Evolutionary conservation across 371 early-diverging fungal species (phyloP).

Genomic region (Gilbertella persicaria): DNA sequence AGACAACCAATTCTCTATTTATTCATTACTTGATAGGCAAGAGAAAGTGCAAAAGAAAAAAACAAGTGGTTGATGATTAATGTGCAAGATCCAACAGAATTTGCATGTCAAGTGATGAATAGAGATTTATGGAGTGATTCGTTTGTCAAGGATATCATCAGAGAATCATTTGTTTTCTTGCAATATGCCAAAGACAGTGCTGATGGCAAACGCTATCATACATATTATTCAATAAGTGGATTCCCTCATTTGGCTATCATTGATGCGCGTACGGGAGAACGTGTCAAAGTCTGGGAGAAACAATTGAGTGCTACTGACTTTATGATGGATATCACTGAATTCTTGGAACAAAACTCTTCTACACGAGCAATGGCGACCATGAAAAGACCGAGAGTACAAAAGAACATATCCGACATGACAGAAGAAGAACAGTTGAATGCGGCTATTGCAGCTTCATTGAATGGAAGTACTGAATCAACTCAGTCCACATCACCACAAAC

Average conservation of each 20-base stretch:
- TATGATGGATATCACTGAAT: slow-evolving; percentile 66
- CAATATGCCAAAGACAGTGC: slow-evolving; percentile 69
- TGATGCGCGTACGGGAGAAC: slow-evolving; percentile 83
- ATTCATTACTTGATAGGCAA: slow-evolving; percentile 50
- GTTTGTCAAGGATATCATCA: slow-evolving; percentile 75
- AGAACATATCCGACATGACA: slow-evolving; percentile 69
- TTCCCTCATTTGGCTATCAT: slow-evolving; percentile 89
- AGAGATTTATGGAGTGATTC: slow-evolving; percentile 90
- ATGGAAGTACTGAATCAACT: slow-evolving; percentile 33
- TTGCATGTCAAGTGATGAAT: slow-evolving; percentile 86
- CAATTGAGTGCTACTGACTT: slow-evolving; percentile 60
- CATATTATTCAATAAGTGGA: slow-evolving; percentile 67
- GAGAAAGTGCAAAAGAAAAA: slow-evolving; percentile 62
- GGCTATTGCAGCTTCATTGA: slow-evolving; percentile 77
- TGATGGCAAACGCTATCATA: slow-evolving; percentile 74
- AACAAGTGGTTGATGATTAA: slow-evolving; percentile 88
- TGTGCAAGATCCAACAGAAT: slow-evolving; percentile 82
- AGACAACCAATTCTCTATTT: not conserved
- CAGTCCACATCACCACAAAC: slow-evolving; percentile 7
- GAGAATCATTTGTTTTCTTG: slow-evolving; percentile 81
- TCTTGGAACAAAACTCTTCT: slow-evolving; percentile 35
- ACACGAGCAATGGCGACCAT: slow-evolving; percentile 14
- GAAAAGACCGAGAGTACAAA: slow-evolving; percentile 30
- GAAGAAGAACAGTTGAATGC: slow-evolving; percentile 90
- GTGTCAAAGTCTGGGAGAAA: slow-evolving; percentile 68